These are phyloP conservation scores for Adansonia grandidieri DNA, from an alignment of 441 rosid species.

Conservation along the genomic window DNA sequence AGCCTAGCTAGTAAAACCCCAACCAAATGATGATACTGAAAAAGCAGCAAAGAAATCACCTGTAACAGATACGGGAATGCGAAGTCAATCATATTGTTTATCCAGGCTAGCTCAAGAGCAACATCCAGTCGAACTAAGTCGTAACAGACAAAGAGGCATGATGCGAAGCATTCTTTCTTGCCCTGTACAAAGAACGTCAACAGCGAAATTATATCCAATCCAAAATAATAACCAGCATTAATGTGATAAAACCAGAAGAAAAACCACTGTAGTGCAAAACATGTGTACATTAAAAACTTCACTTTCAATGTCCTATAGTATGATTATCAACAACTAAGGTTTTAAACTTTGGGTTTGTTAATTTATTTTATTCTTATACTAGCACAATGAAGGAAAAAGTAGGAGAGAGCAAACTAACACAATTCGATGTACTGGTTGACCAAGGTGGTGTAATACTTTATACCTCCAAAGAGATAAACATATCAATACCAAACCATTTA, in stretches of 20 bases:
- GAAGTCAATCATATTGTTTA: slow-evolving; percentile 90
- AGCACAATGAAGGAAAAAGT: neutral
- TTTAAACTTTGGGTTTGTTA: neutral
- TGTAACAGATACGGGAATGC: slow-evolving; percentile 95
- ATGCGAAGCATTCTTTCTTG: slow-evolving; percentile 96
- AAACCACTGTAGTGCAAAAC: neutral
- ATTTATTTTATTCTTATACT: neutral
- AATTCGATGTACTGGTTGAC: slow-evolving; percentile 7
- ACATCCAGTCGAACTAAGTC: slow-evolving; percentile 87
- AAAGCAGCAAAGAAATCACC: slow-evolving; percentile 42
- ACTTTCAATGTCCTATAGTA: neutral
- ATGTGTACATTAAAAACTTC: neutral
- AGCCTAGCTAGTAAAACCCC: neutral
- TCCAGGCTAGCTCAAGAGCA: slow-evolving; percentile 95
- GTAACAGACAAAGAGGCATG: slow-evolving; percentile 95
- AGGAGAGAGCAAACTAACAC: neutral
- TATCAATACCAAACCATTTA: slow-evolving; percentile 15
- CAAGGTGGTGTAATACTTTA: neutral
- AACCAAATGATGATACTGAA: neutral
- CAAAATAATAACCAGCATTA: slow-evolving; percentile 17
- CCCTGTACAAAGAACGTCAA: slow-evolving; percentile 54
- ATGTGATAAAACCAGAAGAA: slow-evolving; percentile 2
- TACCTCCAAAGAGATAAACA: neutral
- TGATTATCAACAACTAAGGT: neutral
- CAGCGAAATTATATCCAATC: slow-evolving; percentile 1